A percentile compares a stretch with the other conserved stretches of the same genome.
Conservation (phyloP, 306 rosid genomes). For the Cicer pinnatifidum region DNA sequence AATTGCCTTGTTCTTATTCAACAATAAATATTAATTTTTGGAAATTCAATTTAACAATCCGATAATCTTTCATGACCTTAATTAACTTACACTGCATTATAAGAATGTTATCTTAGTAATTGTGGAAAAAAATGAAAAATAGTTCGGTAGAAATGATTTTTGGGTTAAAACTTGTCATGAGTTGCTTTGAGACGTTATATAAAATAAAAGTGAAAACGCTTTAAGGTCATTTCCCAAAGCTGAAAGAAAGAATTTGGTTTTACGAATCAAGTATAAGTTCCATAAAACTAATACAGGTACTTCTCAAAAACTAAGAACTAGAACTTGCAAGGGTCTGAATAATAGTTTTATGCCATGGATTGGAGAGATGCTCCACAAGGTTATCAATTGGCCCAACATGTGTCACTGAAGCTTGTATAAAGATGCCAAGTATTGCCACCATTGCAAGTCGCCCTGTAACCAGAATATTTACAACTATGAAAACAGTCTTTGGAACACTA, state of each 20-base stretch:
- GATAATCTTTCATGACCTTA: constrained; percentile 1
- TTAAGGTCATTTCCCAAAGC: background rate
- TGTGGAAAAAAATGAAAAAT: background rate
- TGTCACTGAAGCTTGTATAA: constrained; percentile 88
- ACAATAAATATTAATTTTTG: background rate
- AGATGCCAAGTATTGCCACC: constrained; percentile 90
- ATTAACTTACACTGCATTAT: background rate
- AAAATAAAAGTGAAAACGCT: constrained; percentile 1
- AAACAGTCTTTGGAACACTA: constrained; percentile 18
- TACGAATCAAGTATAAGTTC: constrained; percentile 25
- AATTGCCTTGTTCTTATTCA: constrained; percentile 8
- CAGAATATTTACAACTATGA: constrained; percentile 17
- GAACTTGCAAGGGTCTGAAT: constrained; percentile 71
- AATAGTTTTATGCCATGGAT: constrained; percentile 93
- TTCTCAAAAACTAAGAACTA: constrained; percentile 46
- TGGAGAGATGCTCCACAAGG: constrained; percentile 85
- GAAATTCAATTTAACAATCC: constrained; percentile 1
- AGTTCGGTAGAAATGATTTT: background rate
- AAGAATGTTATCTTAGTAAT: background rate
- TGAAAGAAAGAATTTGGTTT: constrained; percentile 22
- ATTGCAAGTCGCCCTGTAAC: constrained; percentile 79
- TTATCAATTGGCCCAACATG: constrained; percentile 92
- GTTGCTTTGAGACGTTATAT: background rate
- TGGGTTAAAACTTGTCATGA: background rate
- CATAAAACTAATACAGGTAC: constrained; percentile 24